Base-by-base conservation (phyloP, 2,329 filamentous ascomycete species). In the Penicillium sp. region DNA sequence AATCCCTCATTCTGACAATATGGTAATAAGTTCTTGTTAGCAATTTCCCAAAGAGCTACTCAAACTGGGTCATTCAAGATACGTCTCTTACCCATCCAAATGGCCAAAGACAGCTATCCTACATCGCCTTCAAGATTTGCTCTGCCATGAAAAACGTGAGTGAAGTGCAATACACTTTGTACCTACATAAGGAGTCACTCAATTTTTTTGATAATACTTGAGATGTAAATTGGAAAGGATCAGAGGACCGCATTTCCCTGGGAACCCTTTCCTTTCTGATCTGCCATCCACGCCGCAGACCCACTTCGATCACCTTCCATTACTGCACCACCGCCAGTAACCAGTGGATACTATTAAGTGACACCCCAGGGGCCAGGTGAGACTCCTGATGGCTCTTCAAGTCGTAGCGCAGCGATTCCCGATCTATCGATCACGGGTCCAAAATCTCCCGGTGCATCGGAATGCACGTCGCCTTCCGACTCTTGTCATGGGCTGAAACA, bases 381-480 rank as follows among this genome's bases (percentile, higher is more conserved):
- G 47, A 42, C 29, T 12, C 12, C 28, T 49, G 18, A 7, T 15
- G 9, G 21, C 36, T 42, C 18, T 21, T 21, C 18, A 3, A 3
- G 18, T 21, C 18, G 41, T 38, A 15, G 42, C 41, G 33, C 42
- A 38, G 44, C 36, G 16, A 31, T 51, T 54, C 47, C 49, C 29
- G 49, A 51, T 52, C 34, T 41, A 46, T 51, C 12, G 39, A 51
- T 61, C 56, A 60, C 57, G 49, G 54, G 58, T 44, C 47, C 48
- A 41, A 41, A 23, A 23, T 18, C 31, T 45, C 49, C 54, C 47
- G 49, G 51, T 42, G 47, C 46, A n/a, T 38, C 28, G 41, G 39
- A 23, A 44, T 26, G 39, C 50, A 51, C 43, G 13, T 49, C 46
- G 42, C 43, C 44, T 44, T 6, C 29, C 48, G 39, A 46, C 24